phyloP scores from a whole-genome alignment of 2,329 filamentous ascomycete genomes.

The Coniochaeta pulveracea region DNA sequence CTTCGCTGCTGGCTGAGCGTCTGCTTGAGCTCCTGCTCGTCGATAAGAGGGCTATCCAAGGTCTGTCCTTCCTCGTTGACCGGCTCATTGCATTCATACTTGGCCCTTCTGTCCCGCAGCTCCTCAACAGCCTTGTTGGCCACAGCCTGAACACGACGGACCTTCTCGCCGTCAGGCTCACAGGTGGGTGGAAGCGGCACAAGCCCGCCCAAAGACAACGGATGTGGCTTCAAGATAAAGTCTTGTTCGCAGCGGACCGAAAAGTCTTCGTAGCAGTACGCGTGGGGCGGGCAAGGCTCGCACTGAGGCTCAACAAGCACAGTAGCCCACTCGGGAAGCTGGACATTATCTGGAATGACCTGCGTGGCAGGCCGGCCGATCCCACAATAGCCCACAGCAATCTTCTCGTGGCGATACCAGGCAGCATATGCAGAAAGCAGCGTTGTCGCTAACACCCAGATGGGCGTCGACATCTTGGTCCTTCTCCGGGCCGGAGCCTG shows the following conservation, averaged over 20 bases:
- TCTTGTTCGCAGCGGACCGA: conserved; percentile 73
- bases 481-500: conserved; percentile 18
- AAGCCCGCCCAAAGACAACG: conserved; percentile 68
- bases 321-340: conserved; percentile 28
- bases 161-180: conserved; percentile 90
- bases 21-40: conserved; percentile 66
- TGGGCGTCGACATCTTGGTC: conserved; percentile 46
- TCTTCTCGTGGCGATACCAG: conserved; percentile 90
- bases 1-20: conserved; percentile 64
- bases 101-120: conserved; percentile 72
- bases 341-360: conserved; percentile 33
- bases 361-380: conserved; percentile 54
- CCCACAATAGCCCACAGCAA: conserved; percentile 92
- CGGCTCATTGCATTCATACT: conserved; percentile 79
- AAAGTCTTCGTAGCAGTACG: conserved; percentile 73
- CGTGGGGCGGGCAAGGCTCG: conserved; percentile 82
- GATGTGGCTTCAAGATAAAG: conserved; percentile 77
- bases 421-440: conserved; percentile 61
- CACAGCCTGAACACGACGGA: conserved; percentile 73
- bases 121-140: conserved; percentile 82
- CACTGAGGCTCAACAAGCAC: conserved; percentile 66
- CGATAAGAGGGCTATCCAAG: conserved; percentile 44
- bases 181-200: conserved; percentile 83
- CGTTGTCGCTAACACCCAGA: conserved; percentile 60
- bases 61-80: conserved; percentile 48